Evolutionary conservation across 352 stramenopile genomes (phyloP).

Genomic region (Globisporangium nagaii): DNA sequence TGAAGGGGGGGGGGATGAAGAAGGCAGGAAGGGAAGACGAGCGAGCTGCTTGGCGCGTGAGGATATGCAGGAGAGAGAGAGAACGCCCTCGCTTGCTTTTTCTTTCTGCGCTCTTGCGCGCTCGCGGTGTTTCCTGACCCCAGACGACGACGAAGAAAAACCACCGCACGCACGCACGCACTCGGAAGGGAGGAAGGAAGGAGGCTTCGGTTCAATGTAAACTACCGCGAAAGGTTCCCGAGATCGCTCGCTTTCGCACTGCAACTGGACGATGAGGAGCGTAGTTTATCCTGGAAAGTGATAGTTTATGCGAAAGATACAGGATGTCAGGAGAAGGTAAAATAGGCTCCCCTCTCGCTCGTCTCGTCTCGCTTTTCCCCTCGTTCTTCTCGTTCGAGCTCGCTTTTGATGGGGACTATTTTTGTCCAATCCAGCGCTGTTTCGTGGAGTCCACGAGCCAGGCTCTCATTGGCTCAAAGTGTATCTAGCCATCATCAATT

Average conservation of each 20-base stretch:
- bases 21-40: background rate
- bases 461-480: conserved; percentile 44
- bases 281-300: background rate
- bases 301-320: background rate
- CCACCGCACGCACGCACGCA: background rate
- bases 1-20: background rate
- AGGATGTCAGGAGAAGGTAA: background rate
- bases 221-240: background rate
- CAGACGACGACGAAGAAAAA: conserved; percentile 24
- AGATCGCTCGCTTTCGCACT: too few species aligned
- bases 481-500: too few species aligned
- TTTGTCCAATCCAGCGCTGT: background rate
- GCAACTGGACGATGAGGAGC: background rate
- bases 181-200: background rate
- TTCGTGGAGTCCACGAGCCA: conserved; percentile 46
- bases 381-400: too few species aligned
- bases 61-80: conserved; percentile 2
- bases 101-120: conserved; percentile 8
- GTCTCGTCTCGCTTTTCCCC: background rate
- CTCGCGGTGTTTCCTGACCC: conserved; percentile 15
- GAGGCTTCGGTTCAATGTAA: background rate
- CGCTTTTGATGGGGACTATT: background rate
- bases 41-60: background rate
- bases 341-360: background rate
- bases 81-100: background rate